These are phyloP conservation scores for Euryodendron excelsum DNA, from an alignment of 148 eudicot genomes.

Conservation along the genomic window DNA sequence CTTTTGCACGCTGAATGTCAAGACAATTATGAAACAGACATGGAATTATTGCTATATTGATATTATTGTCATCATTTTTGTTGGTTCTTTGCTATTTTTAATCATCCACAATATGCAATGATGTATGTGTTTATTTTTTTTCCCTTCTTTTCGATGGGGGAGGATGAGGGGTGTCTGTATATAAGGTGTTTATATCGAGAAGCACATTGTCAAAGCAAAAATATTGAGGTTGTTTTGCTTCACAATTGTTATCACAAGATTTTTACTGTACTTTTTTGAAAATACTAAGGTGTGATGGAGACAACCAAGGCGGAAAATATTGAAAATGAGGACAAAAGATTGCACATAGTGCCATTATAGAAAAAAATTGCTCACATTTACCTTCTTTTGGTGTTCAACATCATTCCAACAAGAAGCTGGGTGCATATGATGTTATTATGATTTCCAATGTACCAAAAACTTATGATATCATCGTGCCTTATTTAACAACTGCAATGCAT, in stretches of 20 bases:
- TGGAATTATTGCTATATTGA: neutral
- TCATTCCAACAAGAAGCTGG: too few relatives aligned
- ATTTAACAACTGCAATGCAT: neutral
- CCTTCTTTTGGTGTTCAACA: neutral
- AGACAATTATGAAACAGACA: neutral
- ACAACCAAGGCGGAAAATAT: neutral
- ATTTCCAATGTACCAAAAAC: too few relatives aligned
- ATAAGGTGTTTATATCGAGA: too few relatives aligned
- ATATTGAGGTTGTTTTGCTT: neutral
- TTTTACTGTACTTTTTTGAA: too few relatives aligned
- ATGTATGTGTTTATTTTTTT: neutral
- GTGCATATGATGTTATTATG: too few relatives aligned
- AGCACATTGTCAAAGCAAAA: neutral
- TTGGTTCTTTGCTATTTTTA: neutral
- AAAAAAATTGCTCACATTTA: neutral
- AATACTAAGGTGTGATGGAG: too few relatives aligned
- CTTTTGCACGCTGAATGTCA: neutral
- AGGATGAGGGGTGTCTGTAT: too few relatives aligned
- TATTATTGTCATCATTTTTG: neutral
- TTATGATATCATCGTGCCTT: neutral
- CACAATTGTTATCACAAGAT: neutral
- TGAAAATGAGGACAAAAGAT: neutral
- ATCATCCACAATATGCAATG: neutral
- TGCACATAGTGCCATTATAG: neutral
- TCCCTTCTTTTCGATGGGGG: too few relatives aligned